Base-by-base conservation (phyloP, 179 eudicot genomes). In the Patellifolia procumbens region DNA sequence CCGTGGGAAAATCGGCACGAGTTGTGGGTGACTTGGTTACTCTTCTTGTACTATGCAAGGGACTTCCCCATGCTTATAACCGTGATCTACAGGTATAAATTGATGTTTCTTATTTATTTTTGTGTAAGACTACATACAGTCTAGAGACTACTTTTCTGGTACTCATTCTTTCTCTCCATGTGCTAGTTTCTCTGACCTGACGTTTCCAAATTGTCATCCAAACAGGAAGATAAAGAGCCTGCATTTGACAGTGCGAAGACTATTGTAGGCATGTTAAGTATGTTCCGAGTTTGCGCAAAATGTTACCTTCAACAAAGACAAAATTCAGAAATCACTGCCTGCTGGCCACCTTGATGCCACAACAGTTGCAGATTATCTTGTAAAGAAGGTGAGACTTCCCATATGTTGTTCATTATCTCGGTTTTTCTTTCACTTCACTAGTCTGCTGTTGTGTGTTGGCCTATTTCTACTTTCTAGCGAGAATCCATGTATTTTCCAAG, bases 281-380 rank as follows among this genome's bases (percentile, higher is more conserved):
- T 83, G 90, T 48, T 88, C 91, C 2, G 99, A 96, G 82, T 96
- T 96, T 85, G 96, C 98, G 16, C 96, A 87, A 74, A 96, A 93
- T 77, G 83, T 96, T 26, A 84, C 90, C 48, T 96, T 91, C 72
- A 93, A 93, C 53, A 81, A 55, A 76, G 90, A 91, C 49, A 90
- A 82, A 79, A 96, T 96, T 61, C 79, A 82, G 80, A 86, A 80
- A 49, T 86, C 98, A 82, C 85, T 96, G 81, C 97, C 99, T 20
- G 99, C 98, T 78, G 99, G 99, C 73, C 94, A 91, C 86, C 99
- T 96, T 76, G 99, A 96, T 85, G 99, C 98, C 61, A 96, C 99
- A 52, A 96, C 99, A 70, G 91, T 96, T 49, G 98, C 99, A 45
- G 99, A 93, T 89, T 96, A 93, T 85, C 97, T 96, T 71, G 99